Evolutionary conservation across 2,329 filamentous ascomycete genomes (phyloP).

Genomic region (Ascochyta viciae-villosae): DNA sequence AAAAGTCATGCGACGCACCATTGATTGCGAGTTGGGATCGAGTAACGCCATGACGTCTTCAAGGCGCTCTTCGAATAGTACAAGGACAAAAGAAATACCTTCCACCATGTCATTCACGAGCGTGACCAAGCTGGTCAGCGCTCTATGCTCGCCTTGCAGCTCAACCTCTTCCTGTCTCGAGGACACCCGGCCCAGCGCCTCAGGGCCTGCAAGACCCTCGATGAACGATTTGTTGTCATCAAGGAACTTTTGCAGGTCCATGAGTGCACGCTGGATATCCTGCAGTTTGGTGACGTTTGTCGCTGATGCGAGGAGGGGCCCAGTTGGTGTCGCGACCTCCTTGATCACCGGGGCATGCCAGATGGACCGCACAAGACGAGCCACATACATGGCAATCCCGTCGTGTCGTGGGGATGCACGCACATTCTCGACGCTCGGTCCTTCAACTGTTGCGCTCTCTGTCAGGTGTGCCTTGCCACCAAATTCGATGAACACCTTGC

Average conservation of each 20-base stretch:
- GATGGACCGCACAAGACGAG: slow-evolving; percentile 83
- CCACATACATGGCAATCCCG: slow-evolving; percentile 85
- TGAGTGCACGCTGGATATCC: slow-evolving; percentile 79
- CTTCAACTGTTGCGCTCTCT: slow-evolving; percentile 72
- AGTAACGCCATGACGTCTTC: slow-evolving; percentile 84
- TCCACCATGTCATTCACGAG: slow-evolving; percentile 92
- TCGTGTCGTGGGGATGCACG: slow-evolving; percentile 88
- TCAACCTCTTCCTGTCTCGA: slow-evolving; percentile 91
- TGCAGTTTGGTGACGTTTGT: slow-evolving; percentile 73
- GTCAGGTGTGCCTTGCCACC: slow-evolving; percentile 86
- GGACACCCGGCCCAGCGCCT: slow-evolving; percentile 77
- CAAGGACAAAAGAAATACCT: slow-evolving; percentile 93
- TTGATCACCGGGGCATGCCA: slow-evolving; percentile 82
- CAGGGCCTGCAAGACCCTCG: slow-evolving; percentile 89
- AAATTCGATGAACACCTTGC: slow-evolving; percentile 88
- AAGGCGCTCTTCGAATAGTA: slow-evolving; percentile 92
- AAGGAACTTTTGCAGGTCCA: slow-evolving; percentile 81
- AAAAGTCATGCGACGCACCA: slow-evolving; percentile 80
- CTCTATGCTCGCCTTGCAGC: slow-evolving; percentile 91
- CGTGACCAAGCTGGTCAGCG: slow-evolving; percentile 82
- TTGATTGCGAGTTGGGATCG: slow-evolving; percentile 67
- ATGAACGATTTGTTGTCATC: slow-evolving; percentile 89
- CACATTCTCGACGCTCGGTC: slow-evolving; percentile 78
- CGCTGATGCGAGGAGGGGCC: slow-evolving; percentile 70
- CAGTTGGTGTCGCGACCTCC: slow-evolving; percentile 61